A percentile compares a stretch with the other conserved stretches of the same genome.
Conservation (phyloP, 208 protist genomes). For the Leishmania tropica region DNA sequence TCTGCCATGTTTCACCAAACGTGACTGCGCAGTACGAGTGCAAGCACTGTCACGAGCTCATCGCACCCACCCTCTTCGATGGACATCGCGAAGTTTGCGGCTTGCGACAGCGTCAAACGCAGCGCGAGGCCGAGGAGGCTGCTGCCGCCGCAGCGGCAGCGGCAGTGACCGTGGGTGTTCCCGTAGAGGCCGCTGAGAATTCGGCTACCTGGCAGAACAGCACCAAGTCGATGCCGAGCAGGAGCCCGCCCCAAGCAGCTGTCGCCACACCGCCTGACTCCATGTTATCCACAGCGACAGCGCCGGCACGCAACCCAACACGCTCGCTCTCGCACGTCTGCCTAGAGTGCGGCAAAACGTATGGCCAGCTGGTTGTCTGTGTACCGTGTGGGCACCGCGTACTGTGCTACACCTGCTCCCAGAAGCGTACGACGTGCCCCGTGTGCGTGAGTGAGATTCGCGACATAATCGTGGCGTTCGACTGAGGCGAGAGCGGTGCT, state of each 20-base stretch:
- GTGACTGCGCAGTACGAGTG: slow-evolving; percentile 67
- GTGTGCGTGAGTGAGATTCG: slow-evolving; percentile 65
- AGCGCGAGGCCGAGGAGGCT: slow-evolving; percentile 21
- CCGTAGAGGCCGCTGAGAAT: not conserved
- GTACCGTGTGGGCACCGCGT: slow-evolving; percentile 83
- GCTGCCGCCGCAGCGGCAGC: slow-evolving; percentile 1
- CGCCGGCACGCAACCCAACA: not conserved
- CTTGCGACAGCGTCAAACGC: slow-evolving; percentile 41
- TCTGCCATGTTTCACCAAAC: slow-evolving; percentile 59
- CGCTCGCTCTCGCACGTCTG: slow-evolving; percentile 31
- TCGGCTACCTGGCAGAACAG: not conserved
- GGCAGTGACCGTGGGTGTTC: not conserved
- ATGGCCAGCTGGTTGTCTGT: slow-evolving; percentile 53
- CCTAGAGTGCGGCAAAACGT: slow-evolving; percentile 41
- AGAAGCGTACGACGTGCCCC: slow-evolving; percentile 66
- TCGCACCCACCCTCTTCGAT: slow-evolving; percentile 78
- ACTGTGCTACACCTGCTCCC: slow-evolving; percentile 70
- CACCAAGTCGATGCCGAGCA: not conserved
- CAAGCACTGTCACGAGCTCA: slow-evolving; percentile 62
- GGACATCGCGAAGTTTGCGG: slow-evolving; percentile 87
- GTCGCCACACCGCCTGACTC: not conserved
- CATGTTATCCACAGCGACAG: not conserved
- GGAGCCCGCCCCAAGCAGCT: not conserved
- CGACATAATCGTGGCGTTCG: slow-evolving; percentile 33
- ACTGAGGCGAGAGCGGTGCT: slow-evolving; percentile 16